Conservation (phyloP, 306 rosid genomes). For the Vicia villosa region DNA sequence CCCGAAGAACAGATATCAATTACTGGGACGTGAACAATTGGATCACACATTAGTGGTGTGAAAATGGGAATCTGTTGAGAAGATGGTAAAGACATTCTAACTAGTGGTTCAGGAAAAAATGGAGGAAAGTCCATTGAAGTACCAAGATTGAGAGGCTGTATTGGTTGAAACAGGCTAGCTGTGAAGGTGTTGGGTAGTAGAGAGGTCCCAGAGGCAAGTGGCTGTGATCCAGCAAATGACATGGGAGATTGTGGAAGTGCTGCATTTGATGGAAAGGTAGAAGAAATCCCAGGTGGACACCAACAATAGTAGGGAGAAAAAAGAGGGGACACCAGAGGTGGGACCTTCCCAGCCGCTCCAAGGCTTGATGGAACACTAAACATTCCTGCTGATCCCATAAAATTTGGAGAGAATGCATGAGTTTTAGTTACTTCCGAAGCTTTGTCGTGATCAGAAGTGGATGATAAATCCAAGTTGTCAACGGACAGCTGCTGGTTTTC, state of each 20-base stretch:
- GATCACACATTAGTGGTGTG: constrained; percentile 90
- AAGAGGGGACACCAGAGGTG: constrained; percentile 60
- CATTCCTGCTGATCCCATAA: constrained; percentile 65
- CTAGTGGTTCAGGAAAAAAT: constrained; percentile 72
- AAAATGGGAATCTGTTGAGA: constrained; percentile 89
- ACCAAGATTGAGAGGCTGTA: constrained; percentile 54
- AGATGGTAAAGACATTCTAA: constrained; percentile 63
- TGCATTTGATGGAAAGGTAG: constrained; percentile 53
- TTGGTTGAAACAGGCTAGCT: constrained; percentile 57
- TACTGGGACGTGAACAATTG: constrained; percentile 89
- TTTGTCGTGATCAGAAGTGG: constrained; percentile 48
- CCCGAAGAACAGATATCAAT: constrained; percentile 92
- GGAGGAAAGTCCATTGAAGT: constrained; percentile 75
- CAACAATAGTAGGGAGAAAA: constrained; percentile 91
- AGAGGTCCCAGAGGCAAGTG: constrained; percentile 68
- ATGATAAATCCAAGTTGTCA: constrained; percentile 53
- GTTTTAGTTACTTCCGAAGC: constrained; percentile 39
- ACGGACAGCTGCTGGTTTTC: constrained; percentile 47
- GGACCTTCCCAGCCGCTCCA: constrained; percentile 49
- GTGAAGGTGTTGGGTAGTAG: constrained; percentile 60
- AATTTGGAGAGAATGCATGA: constrained; percentile 48
- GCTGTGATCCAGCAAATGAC: constrained; percentile 40
- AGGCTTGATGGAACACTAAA: constrained; percentile 49
- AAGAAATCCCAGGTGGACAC: constrained; percentile 71
- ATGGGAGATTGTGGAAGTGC: constrained; percentile 47